Base-by-base conservation (phyloP, 2,329 filamentous ascomycete species). In the Podosphaera xanthii region DNA sequence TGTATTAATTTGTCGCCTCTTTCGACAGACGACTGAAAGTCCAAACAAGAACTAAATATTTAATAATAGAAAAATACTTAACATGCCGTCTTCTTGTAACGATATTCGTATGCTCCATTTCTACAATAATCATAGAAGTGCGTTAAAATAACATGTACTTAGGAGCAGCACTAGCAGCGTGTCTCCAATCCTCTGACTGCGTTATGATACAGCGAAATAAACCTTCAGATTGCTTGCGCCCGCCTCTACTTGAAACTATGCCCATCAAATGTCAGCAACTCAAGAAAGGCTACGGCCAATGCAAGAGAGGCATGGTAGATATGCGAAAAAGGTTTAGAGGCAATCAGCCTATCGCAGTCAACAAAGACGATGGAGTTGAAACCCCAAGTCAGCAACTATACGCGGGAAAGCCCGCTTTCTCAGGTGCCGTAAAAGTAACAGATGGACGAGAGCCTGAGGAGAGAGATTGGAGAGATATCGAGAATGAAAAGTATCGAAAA, bases 291-390 rank as follows among this genome's bases (percentile, higher is more conserved):
- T 92, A 94, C 67, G 86, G 87, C 70, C 87, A 96, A 70, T 98
- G 92, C 79, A 94, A 94, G 69, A 86, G 91, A 64, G 92, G 92
- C 64, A 82, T 94, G 81, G 86, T 97, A 66, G 92, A 98, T 71
- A 98, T 98, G 92, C 87, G 92, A 71, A 97, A 97, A 75, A 85
- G 92, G 40, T 97, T 98, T 73, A 81, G 92, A 59, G 92, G 92
- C 60, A 97, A 97, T 74, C 81, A 88, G 70, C 89, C 92, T 59
- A 83, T 94, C 64, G 77, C 81, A 33, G 72, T 76, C 61, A 73
- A 82, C 66, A 77, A 82, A 68, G 82, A 87, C 64, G 74, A 74
- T 34, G 73, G 74, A 9, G 76, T 75, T 62, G 72, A 75, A 59
- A 67, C 64, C 44, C 64, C 62, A 55, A 64, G 79, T 3, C 80